phyloP scores from a whole-genome alignment of 306 rosid species.

The Glycine latifolia region DNA sequence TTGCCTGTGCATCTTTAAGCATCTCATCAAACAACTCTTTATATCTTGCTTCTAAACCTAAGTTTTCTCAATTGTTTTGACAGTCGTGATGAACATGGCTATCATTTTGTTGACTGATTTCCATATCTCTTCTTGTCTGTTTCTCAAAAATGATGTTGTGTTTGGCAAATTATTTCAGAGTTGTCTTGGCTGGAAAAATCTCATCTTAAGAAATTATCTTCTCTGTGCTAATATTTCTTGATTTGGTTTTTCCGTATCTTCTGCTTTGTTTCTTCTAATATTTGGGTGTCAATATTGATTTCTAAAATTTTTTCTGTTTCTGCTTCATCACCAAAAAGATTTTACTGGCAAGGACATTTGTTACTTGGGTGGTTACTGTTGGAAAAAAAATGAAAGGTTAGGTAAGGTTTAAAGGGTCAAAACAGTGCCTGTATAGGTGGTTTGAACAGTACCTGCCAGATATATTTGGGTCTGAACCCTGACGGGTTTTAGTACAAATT shows the following conservation, averaged over 20 bases:
- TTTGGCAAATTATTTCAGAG: background rate
- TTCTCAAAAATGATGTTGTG: background rate
- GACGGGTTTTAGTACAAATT: too few species aligned
- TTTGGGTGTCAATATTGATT: background rate
- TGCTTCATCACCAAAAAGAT: conserved; percentile 4
- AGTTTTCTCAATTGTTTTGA: conserved; percentile 32
- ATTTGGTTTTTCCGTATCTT: conserved; percentile 4
- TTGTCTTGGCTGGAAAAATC: conserved; percentile 24
- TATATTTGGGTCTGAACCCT: too few species aligned
- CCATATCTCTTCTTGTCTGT: conserved; percentile 1
- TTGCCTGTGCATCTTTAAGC: conserved; percentile 19
- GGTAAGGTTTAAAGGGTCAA: conserved; percentile 5
- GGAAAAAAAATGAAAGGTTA: background rate
- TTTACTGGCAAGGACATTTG: conserved; percentile 1
- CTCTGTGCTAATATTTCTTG: background rate
- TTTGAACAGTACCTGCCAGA: too few species aligned
- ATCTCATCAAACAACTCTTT: conserved; percentile 22
- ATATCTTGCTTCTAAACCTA: background rate
- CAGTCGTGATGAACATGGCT: conserved; percentile 26
- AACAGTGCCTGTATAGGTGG: background rate
- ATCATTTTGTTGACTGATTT: background rate
- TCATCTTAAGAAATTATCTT: conserved; percentile 19
- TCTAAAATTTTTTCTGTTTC: background rate
- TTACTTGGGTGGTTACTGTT: too few species aligned
- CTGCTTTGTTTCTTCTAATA: background rate